Base-by-base conservation (phyloP, 2,329 filamentous ascomycete species). In the Colletotrichum lindemuthianum region DNA sequence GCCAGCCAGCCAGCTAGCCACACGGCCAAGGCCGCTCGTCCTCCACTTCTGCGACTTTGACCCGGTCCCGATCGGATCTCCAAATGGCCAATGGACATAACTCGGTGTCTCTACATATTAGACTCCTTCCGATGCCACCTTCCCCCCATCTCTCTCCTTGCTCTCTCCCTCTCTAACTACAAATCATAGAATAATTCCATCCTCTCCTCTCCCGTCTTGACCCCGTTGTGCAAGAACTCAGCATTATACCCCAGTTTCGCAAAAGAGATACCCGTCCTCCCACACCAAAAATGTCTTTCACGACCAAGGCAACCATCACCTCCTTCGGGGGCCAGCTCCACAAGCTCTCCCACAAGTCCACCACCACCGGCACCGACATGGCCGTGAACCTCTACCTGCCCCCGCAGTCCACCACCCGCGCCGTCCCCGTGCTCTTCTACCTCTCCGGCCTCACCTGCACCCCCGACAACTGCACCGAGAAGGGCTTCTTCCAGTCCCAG, bases 391-490 rank as follows among this genome's bases (percentile, higher is more conserved):
- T 99, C 72, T 99, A 92, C 82, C 86, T 99, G 4, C 96, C 96
- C 32, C 88, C 92, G 2, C 84, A 89, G 72, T 88, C 92, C 60
- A 79, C 84, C 67, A 72, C 77, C 13, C 72, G 78, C 53, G 81
- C 85, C 44, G 88, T 93, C 2, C 96, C 96, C 32, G 87, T 98
- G 36, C 86, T 99, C 63, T 89, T 97, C 81, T 99, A 95, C 80
- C 89, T 99, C 64, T 95, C 95, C 12, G 96, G 96, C 55, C 84
- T 99, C 66, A 98, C 96, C 66, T 99, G 96, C 84, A 95, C 93
- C 1, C 93, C 92, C 40, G 94, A 98, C 73, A 94, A 94, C 79
- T 89, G 88, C 74, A 84, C 90, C 37, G 88, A 94, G 73, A 90
- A 91, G 75, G 96, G 94, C 57, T 98, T 97, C 84, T 92, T 99